Base-by-base conservation (phyloP, 2,329 filamentous ascomycete species). In the Diaporthe sp. region DNA sequence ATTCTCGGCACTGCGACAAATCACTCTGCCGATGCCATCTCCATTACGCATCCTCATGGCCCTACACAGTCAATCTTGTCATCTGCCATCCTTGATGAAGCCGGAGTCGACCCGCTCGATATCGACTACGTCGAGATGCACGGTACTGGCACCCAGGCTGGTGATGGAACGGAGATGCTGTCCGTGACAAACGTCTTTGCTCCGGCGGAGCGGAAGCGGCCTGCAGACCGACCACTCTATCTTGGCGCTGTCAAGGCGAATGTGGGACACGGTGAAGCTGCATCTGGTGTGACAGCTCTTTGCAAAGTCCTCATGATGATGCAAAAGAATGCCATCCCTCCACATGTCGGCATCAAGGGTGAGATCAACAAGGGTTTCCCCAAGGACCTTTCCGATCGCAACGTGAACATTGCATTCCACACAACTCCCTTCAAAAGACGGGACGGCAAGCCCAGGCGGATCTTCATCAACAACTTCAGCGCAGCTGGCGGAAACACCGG, bases 61-160 rank as follows among this genome's bases (percentile, higher is more conserved):
- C 93, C 91, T 19, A 93, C 94, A 0, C 95, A 97, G 83, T 91
- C 94, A 17, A 87, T 90, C 65, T 85, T 97, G 15, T 96, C 93
- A 80, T 90, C 90, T 74, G 88, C 90, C 53, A 92, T 97, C 39
- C 87, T 97, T 1, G 90, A 93, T 65, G 90, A 94, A 58, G 92
- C 94, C 57, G 92, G 93, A 75, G 89, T 97, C 31, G 92, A 96
- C 80, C 93, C 94, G 2, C 89, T 92, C 70, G 93, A 96, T 77
- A 89, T 98, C 67, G 92, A 92, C 83, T 97, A 96, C 80, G 92
- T 98, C 12, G 95, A 97, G 84, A 95, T 97, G 92, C 95, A 98
- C 82, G 95, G 94, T 19, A 98, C 95, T 3, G 95, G 95, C 44
- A 98, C 94, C 0, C 94, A 97, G 83, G 94, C 94, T 44, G 95